These are phyloP conservation scores for Lanmaoa pseudosensibilis DNA, from an alignment of 768 basidiomycete species.

Conservation along the genomic window DNA sequence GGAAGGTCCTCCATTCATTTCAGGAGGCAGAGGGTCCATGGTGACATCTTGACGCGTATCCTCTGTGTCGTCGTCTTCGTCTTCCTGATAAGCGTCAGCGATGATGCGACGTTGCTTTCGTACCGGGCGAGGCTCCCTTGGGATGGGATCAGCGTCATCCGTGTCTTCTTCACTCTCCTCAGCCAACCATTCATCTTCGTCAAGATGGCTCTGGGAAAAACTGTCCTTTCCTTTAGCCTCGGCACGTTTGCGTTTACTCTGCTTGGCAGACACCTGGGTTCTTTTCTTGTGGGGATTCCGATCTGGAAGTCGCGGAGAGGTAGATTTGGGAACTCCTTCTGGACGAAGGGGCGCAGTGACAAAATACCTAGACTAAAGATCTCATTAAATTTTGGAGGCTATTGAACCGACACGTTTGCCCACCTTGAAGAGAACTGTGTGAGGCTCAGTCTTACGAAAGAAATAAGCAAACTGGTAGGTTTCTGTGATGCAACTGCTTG, in stretches of 20 bases:
- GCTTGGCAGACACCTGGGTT: constrained; percentile 8
- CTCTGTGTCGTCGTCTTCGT: constrained; percentile 19
- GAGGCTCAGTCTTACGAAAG: constrained; percentile 77
- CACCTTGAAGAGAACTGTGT: constrained; percentile 82
- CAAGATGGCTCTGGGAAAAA: constrained; percentile 25
- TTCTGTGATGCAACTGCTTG: constrained; percentile 44
- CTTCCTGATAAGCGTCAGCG: constrained; percentile 28
- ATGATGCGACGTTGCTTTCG: constrained; percentile 32
- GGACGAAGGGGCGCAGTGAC: constrained; percentile 30
- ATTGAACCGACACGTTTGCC: not conserved
- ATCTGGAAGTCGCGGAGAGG: not conserved
- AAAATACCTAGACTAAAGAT: constrained; percentile 43
- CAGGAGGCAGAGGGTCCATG: constrained; percentile 14
- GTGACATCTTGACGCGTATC: constrained; percentile 11
- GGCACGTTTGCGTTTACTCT: constrained; percentile 31
- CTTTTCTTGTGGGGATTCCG: constrained; percentile 21
- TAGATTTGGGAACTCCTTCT: constrained; percentile 21
- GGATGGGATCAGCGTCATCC: constrained; percentile 11
- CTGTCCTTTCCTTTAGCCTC: constrained; percentile 43
- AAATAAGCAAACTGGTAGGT: constrained; percentile 92
- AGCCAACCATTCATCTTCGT: constrained; percentile 23
- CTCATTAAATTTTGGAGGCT: not conserved
- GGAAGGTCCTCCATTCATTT: not conserved
- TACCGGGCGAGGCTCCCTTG: constrained; percentile 28
- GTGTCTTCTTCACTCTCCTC: constrained; percentile 22